phyloP scores from a whole-genome alignment of 306 rosid species.

The Alnus rubra region DNA sequence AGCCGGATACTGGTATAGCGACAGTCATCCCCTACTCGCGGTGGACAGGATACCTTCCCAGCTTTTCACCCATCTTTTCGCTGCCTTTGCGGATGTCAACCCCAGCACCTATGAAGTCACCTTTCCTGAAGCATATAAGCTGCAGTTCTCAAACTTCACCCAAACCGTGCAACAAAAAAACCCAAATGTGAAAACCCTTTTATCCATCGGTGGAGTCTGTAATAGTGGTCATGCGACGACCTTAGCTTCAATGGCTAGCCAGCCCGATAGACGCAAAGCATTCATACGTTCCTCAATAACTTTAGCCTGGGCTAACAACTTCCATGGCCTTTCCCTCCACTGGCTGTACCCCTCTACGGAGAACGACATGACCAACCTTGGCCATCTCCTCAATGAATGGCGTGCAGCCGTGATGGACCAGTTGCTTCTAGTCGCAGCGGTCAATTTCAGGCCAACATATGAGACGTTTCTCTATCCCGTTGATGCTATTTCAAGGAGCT shows the following conservation, averaged over 20 bases:
- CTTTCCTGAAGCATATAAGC: neutral
- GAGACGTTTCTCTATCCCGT: too few species aligned
- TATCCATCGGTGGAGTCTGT: constrained; percentile 28
- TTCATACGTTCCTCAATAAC: constrained; percentile 46
- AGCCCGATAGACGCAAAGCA: constrained; percentile 26
- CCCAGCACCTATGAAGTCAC: constrained; percentile 31
- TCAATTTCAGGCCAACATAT: too few species aligned
- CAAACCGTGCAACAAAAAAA: constrained; percentile 22
- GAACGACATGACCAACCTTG: too few species aligned
- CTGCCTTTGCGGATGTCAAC: constrained; percentile 20
- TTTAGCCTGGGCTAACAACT: too few species aligned
- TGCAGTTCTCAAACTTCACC: constrained; percentile 38
- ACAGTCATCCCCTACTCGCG: neutral
- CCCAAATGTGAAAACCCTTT: constrained; percentile 41
- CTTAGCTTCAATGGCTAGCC: constrained; percentile 30
- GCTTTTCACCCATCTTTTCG: neutral
- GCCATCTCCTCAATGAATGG: too few species aligned
- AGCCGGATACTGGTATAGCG: constrained; percentile 29
- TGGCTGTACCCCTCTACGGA: constrained; percentile 33
- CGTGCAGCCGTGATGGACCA: too few species aligned
- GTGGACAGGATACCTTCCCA: constrained; percentile 24
- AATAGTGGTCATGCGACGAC: neutral
- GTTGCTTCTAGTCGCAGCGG: too few species aligned
- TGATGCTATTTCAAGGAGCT: too few species aligned
- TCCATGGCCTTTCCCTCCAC: constrained; percentile 1